phyloP scores from a whole-genome alignment of 2,329 filamentous ascomycete genomes.

The Diplodia corticola region DNA sequence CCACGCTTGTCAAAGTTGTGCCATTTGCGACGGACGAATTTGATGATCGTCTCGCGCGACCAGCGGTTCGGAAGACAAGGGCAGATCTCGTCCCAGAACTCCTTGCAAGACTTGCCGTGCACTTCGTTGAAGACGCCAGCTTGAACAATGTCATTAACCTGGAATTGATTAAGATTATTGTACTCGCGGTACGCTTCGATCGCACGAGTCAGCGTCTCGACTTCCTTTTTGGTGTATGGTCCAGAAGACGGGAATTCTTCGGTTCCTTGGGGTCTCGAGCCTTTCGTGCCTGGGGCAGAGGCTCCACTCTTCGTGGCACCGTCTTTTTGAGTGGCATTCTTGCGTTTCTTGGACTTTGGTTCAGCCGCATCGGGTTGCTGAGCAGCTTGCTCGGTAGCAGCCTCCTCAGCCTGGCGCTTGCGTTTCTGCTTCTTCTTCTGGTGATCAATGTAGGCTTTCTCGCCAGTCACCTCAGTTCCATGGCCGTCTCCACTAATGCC shows the following conservation, averaged over 20 bases:
- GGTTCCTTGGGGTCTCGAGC: not conserved
- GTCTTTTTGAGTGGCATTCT: not conserved
- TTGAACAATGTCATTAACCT: slow-evolving; percentile 30
- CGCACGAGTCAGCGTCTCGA: slow-evolving; percentile 25
- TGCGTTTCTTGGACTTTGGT: slow-evolving; percentile 12
- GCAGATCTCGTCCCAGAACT: slow-evolving; percentile 37
- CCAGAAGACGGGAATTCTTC: slow-evolving; percentile 22
- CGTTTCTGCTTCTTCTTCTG: slow-evolving; percentile 21
- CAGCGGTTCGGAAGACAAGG: slow-evolving; percentile 38
- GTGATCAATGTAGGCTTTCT: slow-evolving; percentile 14
- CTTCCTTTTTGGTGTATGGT: slow-evolving; percentile 27
- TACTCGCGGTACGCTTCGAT: slow-evolving; percentile 29
- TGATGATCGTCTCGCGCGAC: slow-evolving; percentile 35
- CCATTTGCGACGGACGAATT: slow-evolving; percentile 60
- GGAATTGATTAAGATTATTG: slow-evolving; percentile 24
- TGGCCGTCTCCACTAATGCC: not conserved
- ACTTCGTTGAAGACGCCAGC: slow-evolving; percentile 19
- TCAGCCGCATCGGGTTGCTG: not conserved
- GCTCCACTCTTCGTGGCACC: not conserved
- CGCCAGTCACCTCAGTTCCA: not conserved
- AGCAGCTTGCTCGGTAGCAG: not conserved
- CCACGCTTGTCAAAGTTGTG: slow-evolving; percentile 65
- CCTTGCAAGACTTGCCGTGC: slow-evolving; percentile 20
- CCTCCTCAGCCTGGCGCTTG: slow-evolving; percentile 8
- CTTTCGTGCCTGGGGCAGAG: not conserved